Conservation (phyloP, 75 land plant species). For the Sequoiadendron giganteum region DNA sequence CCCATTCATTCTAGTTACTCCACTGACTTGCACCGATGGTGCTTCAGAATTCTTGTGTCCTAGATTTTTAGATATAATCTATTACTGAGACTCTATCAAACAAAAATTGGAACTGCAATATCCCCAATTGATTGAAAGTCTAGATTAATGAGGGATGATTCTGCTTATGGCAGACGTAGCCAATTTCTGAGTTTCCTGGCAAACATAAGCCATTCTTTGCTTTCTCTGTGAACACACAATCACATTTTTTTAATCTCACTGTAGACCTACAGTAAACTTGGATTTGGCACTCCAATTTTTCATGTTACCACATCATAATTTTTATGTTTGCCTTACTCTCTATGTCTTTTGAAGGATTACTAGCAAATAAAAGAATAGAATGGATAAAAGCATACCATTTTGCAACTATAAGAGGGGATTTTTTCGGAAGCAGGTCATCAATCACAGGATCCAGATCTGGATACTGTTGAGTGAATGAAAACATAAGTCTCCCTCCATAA, state of each 20-base stretch:
- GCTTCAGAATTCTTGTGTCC: neutral
- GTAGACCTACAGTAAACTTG: neutral
- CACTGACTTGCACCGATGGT: neutral
- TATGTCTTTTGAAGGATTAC: neutral
- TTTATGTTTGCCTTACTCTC: neutral
- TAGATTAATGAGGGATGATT: neutral
- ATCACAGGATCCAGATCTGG: conserved; percentile 91
- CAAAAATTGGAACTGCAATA: neutral
- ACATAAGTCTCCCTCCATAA: neutral
- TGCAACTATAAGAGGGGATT: conserved; percentile 88
- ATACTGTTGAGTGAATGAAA: conserved; percentile 48
- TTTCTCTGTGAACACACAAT: neutral
- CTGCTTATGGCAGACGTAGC: neutral
- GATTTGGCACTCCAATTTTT: neutral
- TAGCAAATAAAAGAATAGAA: conserved; percentile 6
- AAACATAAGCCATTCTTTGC: neutral
- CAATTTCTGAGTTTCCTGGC: neutral
- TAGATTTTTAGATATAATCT: neutral
- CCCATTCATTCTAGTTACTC: neutral
- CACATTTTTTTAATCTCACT: neutral
- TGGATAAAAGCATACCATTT: conserved; percentile 64
- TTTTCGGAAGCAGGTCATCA: conserved; percentile 95
- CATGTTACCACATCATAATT: neutral
- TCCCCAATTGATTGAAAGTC: neutral
- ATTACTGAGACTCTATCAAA: neutral